Evolutionary conservation across 352 stramenopile genomes (phyloP), one percentile per base, ranked within the genome.

Genomic region (Globisporangium carolinianum): DNA sequence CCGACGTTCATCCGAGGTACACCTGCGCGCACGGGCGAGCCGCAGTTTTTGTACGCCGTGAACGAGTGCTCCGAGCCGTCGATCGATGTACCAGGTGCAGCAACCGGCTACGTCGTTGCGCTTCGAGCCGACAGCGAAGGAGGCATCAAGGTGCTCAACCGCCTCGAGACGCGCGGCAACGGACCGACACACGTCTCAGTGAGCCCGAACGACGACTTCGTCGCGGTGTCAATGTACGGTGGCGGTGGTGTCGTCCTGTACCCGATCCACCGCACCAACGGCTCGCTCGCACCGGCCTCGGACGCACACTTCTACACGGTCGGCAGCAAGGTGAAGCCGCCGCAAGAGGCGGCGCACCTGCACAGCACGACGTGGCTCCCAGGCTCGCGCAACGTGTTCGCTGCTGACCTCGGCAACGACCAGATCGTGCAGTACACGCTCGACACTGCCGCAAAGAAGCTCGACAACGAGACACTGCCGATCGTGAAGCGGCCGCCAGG

Each of bases 301-400:
- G 76, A 79, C 57, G 60, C 76, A 41, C 57, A 83, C 53, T 58
- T 74, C 47, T 88, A 76, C 62, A 61, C 46, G 14, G 43, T 32
- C 8, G 69, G 65, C 18, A 83, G 72, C 55, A 49, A 70, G 11
- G 69, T 73, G 4, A 67, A 73, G 47, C 62, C 66, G 35, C 57
- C 65, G 14, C 79, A 86, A 48, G 71, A 81, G 24, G 69, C 63
- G 3, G 52, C 75, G 3, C 76, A 87, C 60, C 69, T 83, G 65
- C 80, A 90, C 68, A 88, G 77, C 54, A 79, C 75, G 53, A 82
- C 67, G 47, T 90, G 80, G 80, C 54, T 82, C 36, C 68, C 67
- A 14, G 68, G 67, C 51, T 74, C 68, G 6, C 71, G 67, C 1
- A 64, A 66, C 53, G 58, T 87, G 32, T 64, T 85, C 5, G 73